Evolutionary conservation across 1,284 basidiomycete genomes (phyloP), one percentile per base, ranked within the genome.

Genomic region (Coniophora puteana): DNA sequence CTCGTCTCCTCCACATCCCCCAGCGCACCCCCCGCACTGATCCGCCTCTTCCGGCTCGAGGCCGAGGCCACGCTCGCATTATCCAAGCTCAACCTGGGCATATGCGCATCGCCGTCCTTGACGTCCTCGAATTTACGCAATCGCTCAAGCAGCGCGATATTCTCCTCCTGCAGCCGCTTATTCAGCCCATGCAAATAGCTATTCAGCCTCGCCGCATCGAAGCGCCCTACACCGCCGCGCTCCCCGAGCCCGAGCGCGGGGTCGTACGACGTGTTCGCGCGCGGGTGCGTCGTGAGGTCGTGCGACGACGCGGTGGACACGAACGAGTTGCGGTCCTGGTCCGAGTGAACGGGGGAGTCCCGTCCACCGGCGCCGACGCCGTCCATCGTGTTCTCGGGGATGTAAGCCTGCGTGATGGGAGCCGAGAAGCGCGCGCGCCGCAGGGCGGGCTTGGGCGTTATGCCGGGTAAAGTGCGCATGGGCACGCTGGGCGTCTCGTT

Each of bases 241-340:
- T 50, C 75, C 68, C 78, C 80, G 40, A 84, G 77, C 8, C 83
- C 83, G 57, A 86, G 77, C 5, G 81, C 72, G 26, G 85, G 83
- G 54, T 89, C 87, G 47, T 92, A 89, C 7, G 88, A 91, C 12
- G 86, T 86, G 53, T 93, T 93, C 28, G 79, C 84, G 8, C 85
- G 80, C 23, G 77, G 80, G 52, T 89, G 81, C 5, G 83, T 80
- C 2, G 86, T 89, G 27, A 93, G 67, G 56, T 93, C 90, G 47
- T 91, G 85, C 17, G 89, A 90, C 1, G 89, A 90, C 3, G 84
- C 76, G 0, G 83, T 88, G 4, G 88, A 90, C 29, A 86, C 68
- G 60, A 85, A 80, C 1, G 86, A 87, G 2, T 67, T 72, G 24
- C 68, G 67, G 38, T 80, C 78, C 5, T 45, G 51, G n/a, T 58